Evolutionary conservation across 2,329 filamentous ascomycete genomes (phyloP).

Genomic region (Meredithiella fracta): DNA sequence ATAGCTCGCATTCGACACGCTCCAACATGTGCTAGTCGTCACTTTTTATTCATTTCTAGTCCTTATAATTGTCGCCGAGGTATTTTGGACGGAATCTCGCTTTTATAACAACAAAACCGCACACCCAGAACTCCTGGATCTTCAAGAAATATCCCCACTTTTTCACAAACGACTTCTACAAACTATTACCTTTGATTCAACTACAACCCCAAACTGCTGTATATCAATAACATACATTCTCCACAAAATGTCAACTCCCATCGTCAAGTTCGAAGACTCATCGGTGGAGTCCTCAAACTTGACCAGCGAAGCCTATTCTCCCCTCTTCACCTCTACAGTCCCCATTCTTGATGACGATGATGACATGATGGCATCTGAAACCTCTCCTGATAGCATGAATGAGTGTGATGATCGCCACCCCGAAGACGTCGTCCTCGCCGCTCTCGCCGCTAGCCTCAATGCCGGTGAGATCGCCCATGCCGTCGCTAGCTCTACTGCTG

Average conservation of each 20-base stretch:
- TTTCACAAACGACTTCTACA: too few relatives aligned
- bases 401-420: constrained; percentile 17
- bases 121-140: not conserved
- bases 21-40: not conserved
- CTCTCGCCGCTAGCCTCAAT: constrained; percentile 9
- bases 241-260: constrained; percentile 20
- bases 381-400: constrained; percentile 26
- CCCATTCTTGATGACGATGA: constrained; percentile 21
- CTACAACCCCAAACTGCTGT: too few relatives aligned
- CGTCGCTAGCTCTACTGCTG: constrained; percentile 14
- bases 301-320: constrained; percentile 32
- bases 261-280: constrained; percentile 36
- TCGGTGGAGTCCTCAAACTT: constrained; percentile 38
- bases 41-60: not conserved
- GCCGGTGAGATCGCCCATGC: constrained; percentile 12
- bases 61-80: constrained; percentile 4
- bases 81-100: constrained; percentile 2
- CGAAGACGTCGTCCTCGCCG: constrained; percentile 19
- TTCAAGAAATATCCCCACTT: not conserved
- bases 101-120: constrained; percentile 6
- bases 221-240: not conserved
- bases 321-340: constrained; percentile 29
- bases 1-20: constrained; percentile 1
- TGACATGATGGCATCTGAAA: constrained; percentile 26
- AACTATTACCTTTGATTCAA: too few relatives aligned